A percentile compares a stretch with the other conserved stretches of the same genome.
Conservation (phyloP, 1,139 yeast species). For the Nakaseomyces kungkrabaensis region DNA sequence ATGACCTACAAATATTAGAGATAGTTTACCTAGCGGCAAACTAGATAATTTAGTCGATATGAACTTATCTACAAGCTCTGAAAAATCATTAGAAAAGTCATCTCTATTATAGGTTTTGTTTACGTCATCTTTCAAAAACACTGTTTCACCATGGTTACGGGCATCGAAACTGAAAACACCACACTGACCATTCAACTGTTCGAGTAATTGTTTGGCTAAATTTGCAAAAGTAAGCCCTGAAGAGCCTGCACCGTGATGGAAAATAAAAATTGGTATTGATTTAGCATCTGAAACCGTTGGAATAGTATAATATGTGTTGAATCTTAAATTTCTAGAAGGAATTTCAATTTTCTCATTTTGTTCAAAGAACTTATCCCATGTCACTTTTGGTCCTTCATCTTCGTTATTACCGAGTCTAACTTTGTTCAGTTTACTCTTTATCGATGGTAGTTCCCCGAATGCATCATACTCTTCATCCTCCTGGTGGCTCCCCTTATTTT, state of each 20-base stretch:
- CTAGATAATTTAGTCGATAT: constrained; percentile 27
- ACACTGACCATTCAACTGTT: constrained; percentile 22
- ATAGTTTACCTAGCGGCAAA: constrained; percentile 22
- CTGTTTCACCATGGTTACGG: constrained; percentile 70
- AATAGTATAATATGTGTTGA: constrained; percentile 52
- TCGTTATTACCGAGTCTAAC: not conserved
- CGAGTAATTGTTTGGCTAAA: constrained; percentile 34
- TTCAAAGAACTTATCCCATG: constrained; percentile 37
- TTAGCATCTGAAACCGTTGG: constrained; percentile 35
- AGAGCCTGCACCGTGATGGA: constrained; percentile 95
- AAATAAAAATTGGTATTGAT: constrained; percentile 47
- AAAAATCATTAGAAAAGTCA: constrained; percentile 49
- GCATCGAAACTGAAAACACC: constrained; percentile 69
- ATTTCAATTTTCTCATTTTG: constrained; percentile 25
- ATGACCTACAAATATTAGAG: constrained; percentile 66
- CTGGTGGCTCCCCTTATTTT: constrained; percentile 2
- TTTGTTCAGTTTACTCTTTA: not conserved
- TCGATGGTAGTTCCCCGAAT: constrained; percentile 9
- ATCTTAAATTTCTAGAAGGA: constrained; percentile 26
- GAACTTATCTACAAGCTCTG: constrained; percentile 34
- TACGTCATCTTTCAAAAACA: constrained; percentile 22
- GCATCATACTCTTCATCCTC: constrained; percentile 7
- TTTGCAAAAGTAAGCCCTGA: constrained; percentile 68
- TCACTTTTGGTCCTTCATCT: not conserved
- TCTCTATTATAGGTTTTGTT: constrained; percentile 39